Conservation (phyloP, 2,329 filamentous ascomycete species). For the Zymoseptoria ardabiliae region DNA sequence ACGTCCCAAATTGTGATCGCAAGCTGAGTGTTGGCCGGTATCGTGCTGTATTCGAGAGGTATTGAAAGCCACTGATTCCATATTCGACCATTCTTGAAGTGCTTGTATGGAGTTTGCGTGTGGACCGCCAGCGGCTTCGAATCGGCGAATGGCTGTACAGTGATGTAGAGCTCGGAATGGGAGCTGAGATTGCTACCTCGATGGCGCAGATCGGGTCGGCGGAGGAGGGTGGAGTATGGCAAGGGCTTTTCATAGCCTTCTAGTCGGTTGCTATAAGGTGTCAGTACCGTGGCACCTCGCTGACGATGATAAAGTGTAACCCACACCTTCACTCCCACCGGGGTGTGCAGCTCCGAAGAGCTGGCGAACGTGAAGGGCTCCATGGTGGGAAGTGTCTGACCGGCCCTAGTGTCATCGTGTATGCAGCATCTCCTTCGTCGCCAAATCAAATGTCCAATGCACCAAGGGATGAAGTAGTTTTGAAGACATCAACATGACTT, state of each 20-base stretch:
- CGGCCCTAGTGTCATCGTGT: not conserved
- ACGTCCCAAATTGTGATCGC: constrained; percentile 95
- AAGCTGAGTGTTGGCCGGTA: constrained; percentile 74
- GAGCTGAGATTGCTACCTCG: constrained; percentile 78
- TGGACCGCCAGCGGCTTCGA: constrained; percentile 91
- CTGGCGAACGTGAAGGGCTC: constrained; percentile 94
- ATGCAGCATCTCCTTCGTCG: not conserved
- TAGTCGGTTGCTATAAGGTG: constrained; percentile 49
- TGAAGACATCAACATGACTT: not conserved
- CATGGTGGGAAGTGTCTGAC: constrained; percentile 47
- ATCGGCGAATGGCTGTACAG: constrained; percentile 87
- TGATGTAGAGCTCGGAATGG: constrained; percentile 85
- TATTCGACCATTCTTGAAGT: constrained; percentile 65
- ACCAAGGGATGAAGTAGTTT: not conserved
- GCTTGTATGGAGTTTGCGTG: constrained; percentile 84
- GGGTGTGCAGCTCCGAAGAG: constrained; percentile 73
- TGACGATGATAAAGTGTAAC: constrained; percentile 22
- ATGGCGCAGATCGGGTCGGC: constrained; percentile 73
- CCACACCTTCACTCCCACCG: constrained; percentile 58
- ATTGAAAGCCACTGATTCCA: constrained; percentile 97
- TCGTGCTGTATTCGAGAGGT: constrained; percentile 73
- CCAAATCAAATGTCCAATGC: not conserved
- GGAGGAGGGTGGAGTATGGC: constrained; percentile 69
- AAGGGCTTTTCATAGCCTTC: constrained; percentile 72
- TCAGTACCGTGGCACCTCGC: constrained; percentile 15